phyloP scores from a whole-genome alignment of 116 monocot species.

The Iris pallida region DNA sequence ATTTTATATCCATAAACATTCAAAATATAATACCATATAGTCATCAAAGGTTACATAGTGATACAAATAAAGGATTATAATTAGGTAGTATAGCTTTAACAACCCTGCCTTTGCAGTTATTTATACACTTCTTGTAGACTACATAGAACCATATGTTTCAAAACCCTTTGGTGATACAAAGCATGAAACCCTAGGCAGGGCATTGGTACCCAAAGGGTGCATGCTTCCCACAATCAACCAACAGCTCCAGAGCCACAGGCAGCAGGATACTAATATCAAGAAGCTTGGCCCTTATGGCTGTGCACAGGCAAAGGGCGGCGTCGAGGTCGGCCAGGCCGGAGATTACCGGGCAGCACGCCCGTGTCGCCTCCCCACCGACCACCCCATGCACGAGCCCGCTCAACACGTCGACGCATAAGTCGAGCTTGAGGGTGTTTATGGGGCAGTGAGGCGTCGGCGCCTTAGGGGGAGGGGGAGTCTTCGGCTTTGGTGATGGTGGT shows the following conservation, averaged over 20 bases:
- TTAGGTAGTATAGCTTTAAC: no score
- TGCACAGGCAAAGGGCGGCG: slow-evolving; percentile 47
- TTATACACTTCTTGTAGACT: no score
- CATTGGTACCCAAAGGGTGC: slow-evolving; percentile 25
- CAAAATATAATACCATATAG: no score
- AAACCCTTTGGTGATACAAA: no score
- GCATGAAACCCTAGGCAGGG: slow-evolving; percentile 22
- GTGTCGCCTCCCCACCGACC: neutral
- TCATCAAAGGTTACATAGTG: no score
- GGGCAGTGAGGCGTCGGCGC: neutral
- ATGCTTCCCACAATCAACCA: slow-evolving; percentile 31
- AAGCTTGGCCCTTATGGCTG: slow-evolving; percentile 28
- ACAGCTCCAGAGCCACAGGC: slow-evolving; percentile 18
- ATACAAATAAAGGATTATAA: no score
- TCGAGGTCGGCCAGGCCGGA: slow-evolving; percentile 29
- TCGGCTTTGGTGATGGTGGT: slow-evolving; percentile 9
- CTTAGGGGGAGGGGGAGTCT: slow-evolving; percentile 4
- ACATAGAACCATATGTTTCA: no score
- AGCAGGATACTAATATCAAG: slow-evolving; percentile 27
- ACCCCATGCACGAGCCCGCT: slow-evolving; percentile 4
- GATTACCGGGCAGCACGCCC: slow-evolving; percentile 13
- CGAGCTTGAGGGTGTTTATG: slow-evolving; percentile 3
- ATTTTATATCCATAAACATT: no score
- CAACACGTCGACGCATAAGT: slow-evolving; percentile 3
- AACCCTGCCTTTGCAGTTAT: no score